A percentile compares a stretch with the other conserved stretches of the same genome.
phyloP scores from a whole-genome alignment of 2,329 filamentous ascomycete species.

The Calonectria naviculata region DNA sequence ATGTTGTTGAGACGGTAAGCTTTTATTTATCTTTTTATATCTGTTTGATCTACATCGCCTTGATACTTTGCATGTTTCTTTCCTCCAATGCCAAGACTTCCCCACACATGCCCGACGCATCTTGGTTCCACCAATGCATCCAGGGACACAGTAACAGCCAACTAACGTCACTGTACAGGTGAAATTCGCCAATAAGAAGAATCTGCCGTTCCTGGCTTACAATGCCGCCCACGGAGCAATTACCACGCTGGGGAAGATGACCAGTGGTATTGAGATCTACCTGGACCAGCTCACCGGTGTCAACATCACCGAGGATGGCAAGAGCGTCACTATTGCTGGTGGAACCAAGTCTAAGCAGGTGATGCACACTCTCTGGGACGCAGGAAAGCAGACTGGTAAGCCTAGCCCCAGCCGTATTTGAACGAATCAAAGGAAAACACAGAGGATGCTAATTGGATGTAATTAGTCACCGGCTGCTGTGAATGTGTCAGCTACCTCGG shows the following conservation, averaged over 20 bases:
- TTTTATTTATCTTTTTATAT: background rate
- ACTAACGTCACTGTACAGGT: conserved; percentile 31
- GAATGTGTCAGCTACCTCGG: conserved; percentile 44
- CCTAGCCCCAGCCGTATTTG: background rate
- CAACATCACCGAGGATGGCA: conserved; percentile 52
- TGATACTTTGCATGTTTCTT: too few relatives aligned
- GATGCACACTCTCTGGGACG: conserved; percentile 59
- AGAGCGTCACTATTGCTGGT: conserved; percentile 59
- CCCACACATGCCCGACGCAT: background rate
- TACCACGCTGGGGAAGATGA: conserved; percentile 59
- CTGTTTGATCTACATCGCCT: background rate
- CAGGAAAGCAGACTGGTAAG: conserved; percentile 61
- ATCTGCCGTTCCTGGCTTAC: conserved; percentile 62
- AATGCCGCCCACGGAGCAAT: conserved; percentile 64
- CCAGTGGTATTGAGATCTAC: conserved; percentile 62
- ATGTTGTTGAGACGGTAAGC: conserved; percentile 60
- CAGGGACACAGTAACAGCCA: background rate
- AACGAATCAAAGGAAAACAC: background rate
- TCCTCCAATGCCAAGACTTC: background rate
- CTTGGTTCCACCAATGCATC: background rate
- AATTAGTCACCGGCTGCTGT: conserved; percentile 36
- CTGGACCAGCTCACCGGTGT: conserved; percentile 57
- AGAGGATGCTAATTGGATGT: background rate
- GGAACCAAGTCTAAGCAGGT: conserved; percentile 59
- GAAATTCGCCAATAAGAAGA: conserved; percentile 57